Percentiles rank a stretch among this genome's conserved stretches.
These are phyloP conservation scores for Terana coerulea DNA, from an alignment of 768 basidiomycete genomes.

Conservation along the genomic window DNA sequence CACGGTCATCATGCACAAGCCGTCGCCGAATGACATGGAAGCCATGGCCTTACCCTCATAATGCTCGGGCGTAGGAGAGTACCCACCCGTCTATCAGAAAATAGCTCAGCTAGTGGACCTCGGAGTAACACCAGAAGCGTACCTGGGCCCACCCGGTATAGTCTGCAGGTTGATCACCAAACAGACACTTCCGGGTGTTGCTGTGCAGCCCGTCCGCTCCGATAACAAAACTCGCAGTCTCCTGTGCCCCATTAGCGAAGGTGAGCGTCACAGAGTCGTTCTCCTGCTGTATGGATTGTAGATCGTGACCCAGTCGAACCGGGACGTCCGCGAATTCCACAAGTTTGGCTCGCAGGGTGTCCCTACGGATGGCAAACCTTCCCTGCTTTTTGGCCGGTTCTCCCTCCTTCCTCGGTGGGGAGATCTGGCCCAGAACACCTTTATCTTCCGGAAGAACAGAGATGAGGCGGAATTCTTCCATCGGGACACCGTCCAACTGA, in stretches of 20 bases:
- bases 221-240: conserved; percentile 36
- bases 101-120: neutral
- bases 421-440: neutral
- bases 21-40: neutral
- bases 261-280: conserved; percentile 28
- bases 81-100: neutral
- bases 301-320: conserved; percentile 31
- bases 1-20: neutral
- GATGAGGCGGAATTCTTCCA: conserved; percentile 1
- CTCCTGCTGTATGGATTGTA: conserved; percentile 29
- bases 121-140: neutral
- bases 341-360: conserved; percentile 29
- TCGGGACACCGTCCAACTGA: neutral
- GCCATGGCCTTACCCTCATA: neutral
- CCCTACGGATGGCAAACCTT: conserved; percentile 28
- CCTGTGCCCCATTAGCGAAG: conserved; percentile 33
- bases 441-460: conserved; percentile 9
- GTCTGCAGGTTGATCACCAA: conserved; percentile 5
- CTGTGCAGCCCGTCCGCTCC: conserved; percentile 46
- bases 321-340: conserved; percentile 30
- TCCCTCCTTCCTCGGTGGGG: neutral
- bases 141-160: conserved; percentile 6
- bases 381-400: no score
- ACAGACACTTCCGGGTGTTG: conserved; percentile 27
- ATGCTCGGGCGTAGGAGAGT: neutral